Evolutionary conservation across 2,329 filamentous ascomycete genomes (phyloP).

Genomic region (Cytospora paraplurivora): DNA sequence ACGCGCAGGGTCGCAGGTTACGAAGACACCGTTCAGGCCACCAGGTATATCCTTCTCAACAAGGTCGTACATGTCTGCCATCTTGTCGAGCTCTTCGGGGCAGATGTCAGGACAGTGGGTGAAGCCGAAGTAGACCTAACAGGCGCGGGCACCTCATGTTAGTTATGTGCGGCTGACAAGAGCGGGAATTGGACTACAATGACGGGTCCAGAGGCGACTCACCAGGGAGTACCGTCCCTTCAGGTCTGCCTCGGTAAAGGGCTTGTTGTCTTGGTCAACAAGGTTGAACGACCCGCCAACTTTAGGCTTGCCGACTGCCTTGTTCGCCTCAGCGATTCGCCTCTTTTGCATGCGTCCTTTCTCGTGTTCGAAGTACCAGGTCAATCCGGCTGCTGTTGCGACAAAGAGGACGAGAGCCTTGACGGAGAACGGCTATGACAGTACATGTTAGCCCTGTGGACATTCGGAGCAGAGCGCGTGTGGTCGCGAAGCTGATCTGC

Average conservation of each 20-base stretch:
- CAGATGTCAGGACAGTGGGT: slow-evolving; percentile 98
- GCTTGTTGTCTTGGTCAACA: slow-evolving; percentile 76
- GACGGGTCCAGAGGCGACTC: background rate
- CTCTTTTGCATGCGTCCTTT: slow-evolving; percentile 89
- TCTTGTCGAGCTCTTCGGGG: slow-evolving; percentile 98
- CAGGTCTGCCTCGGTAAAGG: slow-evolving; percentile 77
- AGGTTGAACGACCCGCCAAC: slow-evolving; percentile 87
- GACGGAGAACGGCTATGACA: slow-evolving; percentile 81
- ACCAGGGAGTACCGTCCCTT: slow-evolving; percentile 84
- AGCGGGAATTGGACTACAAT: background rate
- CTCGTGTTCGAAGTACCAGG: slow-evolving; percentile 91
- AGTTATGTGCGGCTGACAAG: background rate
- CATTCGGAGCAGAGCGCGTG: background rate
- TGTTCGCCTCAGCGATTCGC: slow-evolving; percentile 85
- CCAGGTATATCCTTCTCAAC: slow-evolving; percentile 55
- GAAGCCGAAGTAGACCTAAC: slow-evolving; percentile 94
- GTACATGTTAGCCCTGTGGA: slow-evolving; percentile 23
- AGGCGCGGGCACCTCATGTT: slow-evolving; percentile 1
- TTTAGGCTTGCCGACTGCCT: slow-evolving; percentile 89
- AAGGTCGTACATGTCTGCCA: slow-evolving; percentile 90
- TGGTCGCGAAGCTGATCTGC: slow-evolving; percentile 29
- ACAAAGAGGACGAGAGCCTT: slow-evolving; percentile 88
- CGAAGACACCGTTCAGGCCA: slow-evolving; percentile 77
- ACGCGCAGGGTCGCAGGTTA: slow-evolving; percentile 91
- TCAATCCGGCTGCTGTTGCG: slow-evolving; percentile 71